Evolutionary conservation across 495 filamentous ascomycete species (phyloP).

Genomic region (Xylaria scruposa): DNA sequence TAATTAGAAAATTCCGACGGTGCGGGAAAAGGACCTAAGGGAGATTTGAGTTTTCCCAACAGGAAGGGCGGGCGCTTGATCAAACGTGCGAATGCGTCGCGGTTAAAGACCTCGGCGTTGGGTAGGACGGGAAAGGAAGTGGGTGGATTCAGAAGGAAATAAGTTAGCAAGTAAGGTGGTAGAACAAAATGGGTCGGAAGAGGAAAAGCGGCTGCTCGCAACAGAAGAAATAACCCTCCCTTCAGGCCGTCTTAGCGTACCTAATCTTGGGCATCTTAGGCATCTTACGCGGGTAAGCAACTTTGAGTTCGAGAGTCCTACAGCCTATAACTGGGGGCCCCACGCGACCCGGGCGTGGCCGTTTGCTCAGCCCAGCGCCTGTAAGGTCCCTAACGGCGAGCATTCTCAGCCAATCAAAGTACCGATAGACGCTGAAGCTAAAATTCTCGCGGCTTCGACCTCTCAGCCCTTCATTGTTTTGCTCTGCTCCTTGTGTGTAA

Average conservation of each 20-base stretch:
- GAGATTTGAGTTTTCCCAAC: background rate
- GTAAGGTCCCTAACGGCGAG: background rate
- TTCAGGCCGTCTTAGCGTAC: background rate
- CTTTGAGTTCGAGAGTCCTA: background rate
- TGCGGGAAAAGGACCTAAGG: background rate
- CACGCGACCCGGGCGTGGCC: slow-evolving; percentile 14
- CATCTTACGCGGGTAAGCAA: background rate
- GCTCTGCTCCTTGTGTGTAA: slow-evolving; percentile 2
- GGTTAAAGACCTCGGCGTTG: slow-evolving; percentile 1
- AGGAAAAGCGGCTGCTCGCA: slow-evolving; percentile 12
- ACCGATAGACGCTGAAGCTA: slow-evolving; percentile 7
- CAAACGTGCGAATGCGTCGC: slow-evolving; percentile 27
- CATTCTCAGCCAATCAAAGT: slow-evolving; percentile 24
- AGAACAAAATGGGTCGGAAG: slow-evolving; percentile 20
- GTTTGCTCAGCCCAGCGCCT: slow-evolving; percentile 13
- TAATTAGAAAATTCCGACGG: slow-evolving; percentile 45
- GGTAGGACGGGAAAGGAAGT: background rate
- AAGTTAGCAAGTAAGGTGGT: background rate
- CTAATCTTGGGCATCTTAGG: too few relatives aligned
- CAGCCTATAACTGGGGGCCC: slow-evolving; percentile 10
- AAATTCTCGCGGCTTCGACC: background rate
- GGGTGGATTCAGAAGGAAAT: slow-evolving; percentile 16
- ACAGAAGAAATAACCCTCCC: slow-evolving; percentile 22
- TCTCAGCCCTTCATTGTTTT: background rate
- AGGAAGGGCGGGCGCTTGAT: slow-evolving; percentile 30